Percentiles rank a stretch among this genome's conserved stretches.
Conservation (phyloP, 352 stramenopile species). For the Pythium sukuiense region DNA sequence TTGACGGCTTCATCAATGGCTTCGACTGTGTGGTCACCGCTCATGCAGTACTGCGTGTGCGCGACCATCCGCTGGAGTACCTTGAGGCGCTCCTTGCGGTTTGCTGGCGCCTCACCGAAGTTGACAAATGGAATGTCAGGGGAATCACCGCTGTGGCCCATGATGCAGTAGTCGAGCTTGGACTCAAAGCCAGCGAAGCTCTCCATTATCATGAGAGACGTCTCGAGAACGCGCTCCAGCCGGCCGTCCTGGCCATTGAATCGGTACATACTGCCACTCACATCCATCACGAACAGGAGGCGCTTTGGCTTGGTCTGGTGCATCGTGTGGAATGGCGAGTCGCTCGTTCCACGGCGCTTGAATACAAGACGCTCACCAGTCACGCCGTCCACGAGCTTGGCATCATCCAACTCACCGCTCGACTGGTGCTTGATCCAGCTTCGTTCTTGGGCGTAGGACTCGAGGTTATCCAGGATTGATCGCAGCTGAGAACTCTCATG, state of each 20-base stretch:
- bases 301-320: constrained; percentile 65
- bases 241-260: constrained; percentile 95
- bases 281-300: constrained; percentile 93
- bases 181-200: constrained; percentile 87
- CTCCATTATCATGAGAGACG: constrained; percentile 96
- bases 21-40: constrained; percentile 94
- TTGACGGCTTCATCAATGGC: constrained; percentile 85
- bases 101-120: constrained; percentile 74
- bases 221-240: constrained; percentile 92
- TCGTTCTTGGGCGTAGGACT: constrained; percentile 84
- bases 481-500: constrained; percentile 77
- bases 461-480: constrained; percentile 78
- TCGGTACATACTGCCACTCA: constrained; percentile 90
- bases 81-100: constrained; percentile 89
- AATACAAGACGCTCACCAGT: constrained; percentile 92
- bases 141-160: constrained; percentile 91
- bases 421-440: constrained; percentile 93
- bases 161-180: constrained; percentile 91
- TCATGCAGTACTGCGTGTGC: constrained; percentile 93
- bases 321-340: constrained; percentile 34
- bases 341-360: constrained; percentile 85
- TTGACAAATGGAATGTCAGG: constrained; percentile 90
- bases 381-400: constrained; percentile 92
- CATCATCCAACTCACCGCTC: constrained; percentile 95
- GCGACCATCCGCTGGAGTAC: constrained; percentile 93